phyloP scores from a whole-genome alignment of 768 basidiomycete genomes.

The Boletellus ananas region DNA sequence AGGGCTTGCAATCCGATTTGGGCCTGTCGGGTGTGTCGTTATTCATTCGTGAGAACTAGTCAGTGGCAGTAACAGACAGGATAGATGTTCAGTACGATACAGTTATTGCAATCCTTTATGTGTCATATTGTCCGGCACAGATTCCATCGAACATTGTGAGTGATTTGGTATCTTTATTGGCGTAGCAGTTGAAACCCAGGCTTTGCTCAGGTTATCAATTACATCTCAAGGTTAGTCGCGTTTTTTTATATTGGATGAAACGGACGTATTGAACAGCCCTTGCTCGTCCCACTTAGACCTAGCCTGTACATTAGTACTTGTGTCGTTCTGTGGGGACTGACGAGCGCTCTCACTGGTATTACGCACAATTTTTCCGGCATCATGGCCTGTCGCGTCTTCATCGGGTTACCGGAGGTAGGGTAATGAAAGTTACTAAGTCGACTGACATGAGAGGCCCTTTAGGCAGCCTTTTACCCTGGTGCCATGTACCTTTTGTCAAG shows the following conservation, averaged over 20 bases:
- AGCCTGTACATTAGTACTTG: conserved; percentile 60
- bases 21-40: conserved; percentile 37
- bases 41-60: neutral
- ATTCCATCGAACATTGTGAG: conserved; percentile 22
- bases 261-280: neutral
- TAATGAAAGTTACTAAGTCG: neutral
- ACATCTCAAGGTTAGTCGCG: conserved; percentile 41
- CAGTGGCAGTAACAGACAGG: neutral
- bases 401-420: conserved; percentile 56
- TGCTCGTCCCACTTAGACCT: conserved; percentile 37
- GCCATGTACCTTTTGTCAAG: conserved; percentile 36
- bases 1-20: conserved; percentile 49
- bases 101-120: conserved; percentile 52
- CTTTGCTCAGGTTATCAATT: conserved; percentile 46
- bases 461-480: conserved; percentile 66
- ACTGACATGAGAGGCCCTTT: neutral
- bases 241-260: neutral
- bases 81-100: conserved; percentile 54
- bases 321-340: conserved; percentile 61
- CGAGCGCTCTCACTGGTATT: conserved; percentile 59
- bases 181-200: neutral
- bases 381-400: conserved; percentile 55
- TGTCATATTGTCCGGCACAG: conserved; percentile 60
- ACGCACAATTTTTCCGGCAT: conserved; percentile 55
- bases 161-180: neutral